Base-by-base conservation (phyloP, 495 filamentous ascomycete species). In the Staphylotrichum longicolle region DNA sequence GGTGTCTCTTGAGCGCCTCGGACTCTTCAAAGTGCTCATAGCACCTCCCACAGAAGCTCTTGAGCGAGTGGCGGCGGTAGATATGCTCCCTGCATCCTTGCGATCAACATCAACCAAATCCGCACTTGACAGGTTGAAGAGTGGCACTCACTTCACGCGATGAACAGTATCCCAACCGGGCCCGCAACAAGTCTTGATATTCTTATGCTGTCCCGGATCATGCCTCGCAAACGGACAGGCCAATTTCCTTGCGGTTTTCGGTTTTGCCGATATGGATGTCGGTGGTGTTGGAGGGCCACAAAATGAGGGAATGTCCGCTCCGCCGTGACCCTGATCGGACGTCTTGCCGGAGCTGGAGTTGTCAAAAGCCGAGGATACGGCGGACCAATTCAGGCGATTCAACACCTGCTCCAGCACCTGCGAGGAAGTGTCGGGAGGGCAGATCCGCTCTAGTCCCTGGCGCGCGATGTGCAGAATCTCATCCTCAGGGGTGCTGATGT, bases 211-310 rank as follows among this genome's bases (percentile, higher is more conserved):
- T 30, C 42, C 66, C 35, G 73, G 74, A 32, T 77, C 67, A 46
- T 79, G 71, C 55, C 75, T 74, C 57, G 62, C 74, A 64, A 75
- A 80, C 3, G 78, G 78, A 44, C 78, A 80, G 9, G 78, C 78
- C 34, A 76, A 71, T 52, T 63, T 69, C 46, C n/a, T n/a, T n/a
- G n/a, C n/a, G n/a, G n/a, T n/a, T n/a, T n/a, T n/a, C n/a, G n/a
- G n/a, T n/a, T n/a, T n/a, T n/a, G n/a, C n/a, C n/a, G n/a, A n/a
- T n/a, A n/a, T n/a, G n/a, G 37, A 9, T 39, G 37, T 9, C 37
- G 37, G 37, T 39, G 37, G 9, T 39, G 37, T 39, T 39, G 37
- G 9, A 39, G 9, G 9, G 37, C 37, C 37, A 39, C 5, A 39
- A 39, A 39, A 39, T 39, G 37, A 39, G 37, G 9, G 5, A 39